Conservation (phyloP, 306 rosid species). For the Oemleria cerasiformis region DNA sequence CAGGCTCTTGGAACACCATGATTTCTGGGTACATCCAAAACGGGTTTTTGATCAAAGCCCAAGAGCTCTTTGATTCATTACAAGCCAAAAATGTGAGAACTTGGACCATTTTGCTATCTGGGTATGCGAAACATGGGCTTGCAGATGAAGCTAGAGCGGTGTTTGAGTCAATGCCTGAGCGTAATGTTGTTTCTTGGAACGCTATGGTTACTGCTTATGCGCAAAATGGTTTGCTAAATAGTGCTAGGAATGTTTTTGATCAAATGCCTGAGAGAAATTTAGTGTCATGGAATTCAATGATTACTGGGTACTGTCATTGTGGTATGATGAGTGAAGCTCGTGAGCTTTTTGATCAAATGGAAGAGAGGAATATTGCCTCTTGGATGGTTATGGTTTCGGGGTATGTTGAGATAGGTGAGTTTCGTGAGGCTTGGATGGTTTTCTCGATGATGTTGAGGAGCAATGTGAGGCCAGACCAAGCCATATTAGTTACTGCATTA, state of each 20-base stretch:
- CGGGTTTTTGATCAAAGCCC: slow-evolving; percentile 22
- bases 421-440: slow-evolving; percentile 19
- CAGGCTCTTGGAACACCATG: slow-evolving; percentile 28
- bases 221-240: slow-evolving; percentile 23
- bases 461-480: slow-evolving; percentile 26
- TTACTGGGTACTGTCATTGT: slow-evolving; percentile 25
- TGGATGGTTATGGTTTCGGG: slow-evolving; percentile 39
- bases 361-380: slow-evolving; percentile 21
- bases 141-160: slow-evolving; percentile 20
- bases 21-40: slow-evolving; percentile 27
- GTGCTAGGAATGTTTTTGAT: slow-evolving; percentile 28
- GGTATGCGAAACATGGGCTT: slow-evolving; percentile 30
- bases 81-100: slow-evolving; percentile 30
- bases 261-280: slow-evolving; percentile 32
- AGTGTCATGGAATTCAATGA: slow-evolving; percentile 28
- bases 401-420: slow-evolving; percentile 18
- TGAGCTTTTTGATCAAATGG: slow-evolving; percentile 29
- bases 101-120: slow-evolving; percentile 35
- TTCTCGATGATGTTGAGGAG: slow-evolving; percentile 24
- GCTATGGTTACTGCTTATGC: slow-evolving; percentile 24
- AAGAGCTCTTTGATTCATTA: slow-evolving; percentile 23
- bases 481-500: slow-evolving; percentile 26
- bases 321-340: slow-evolving; percentile 26
- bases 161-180: slow-evolving; percentile 30
- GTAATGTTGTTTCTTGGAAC: slow-evolving; percentile 32